Evolutionary conservation across 1,284 basidiomycete species (phyloP).

Genomic region (Irpex sp.): DNA sequence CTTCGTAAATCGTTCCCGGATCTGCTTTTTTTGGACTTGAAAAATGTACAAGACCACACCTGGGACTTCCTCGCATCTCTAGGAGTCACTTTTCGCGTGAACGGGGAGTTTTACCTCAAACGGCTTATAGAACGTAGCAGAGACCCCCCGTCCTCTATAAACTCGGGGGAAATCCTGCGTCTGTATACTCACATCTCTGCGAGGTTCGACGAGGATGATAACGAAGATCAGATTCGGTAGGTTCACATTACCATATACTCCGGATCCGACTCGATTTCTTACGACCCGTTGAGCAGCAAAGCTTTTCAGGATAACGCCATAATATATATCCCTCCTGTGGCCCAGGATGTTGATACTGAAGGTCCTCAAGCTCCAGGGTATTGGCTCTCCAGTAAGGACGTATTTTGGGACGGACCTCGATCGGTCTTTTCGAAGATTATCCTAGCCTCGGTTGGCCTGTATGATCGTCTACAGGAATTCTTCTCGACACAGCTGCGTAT

Average conservation of each 20-base stretch:
- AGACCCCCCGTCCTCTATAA: too few relatives aligned
- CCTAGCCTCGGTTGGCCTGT: neutral
- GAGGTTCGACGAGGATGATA: neutral
- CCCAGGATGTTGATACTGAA: too few relatives aligned
- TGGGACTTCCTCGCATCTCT: neutral
- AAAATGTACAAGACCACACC: neutral
- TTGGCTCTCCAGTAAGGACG: neutral
- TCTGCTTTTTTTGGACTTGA: neutral
- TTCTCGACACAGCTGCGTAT: neutral
- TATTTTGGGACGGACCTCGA: neutral
- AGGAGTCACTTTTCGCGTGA: neutral
- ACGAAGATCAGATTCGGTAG: neutral
- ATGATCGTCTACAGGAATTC: neutral
- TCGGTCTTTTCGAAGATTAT: neutral
- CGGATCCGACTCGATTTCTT: too few relatives aligned
- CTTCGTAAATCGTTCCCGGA: neutral
- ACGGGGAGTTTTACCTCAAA: neutral
- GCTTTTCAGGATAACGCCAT: neutral
- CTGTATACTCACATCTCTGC: neutral
- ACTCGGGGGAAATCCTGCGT: too few relatives aligned
- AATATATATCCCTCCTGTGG: neutral
- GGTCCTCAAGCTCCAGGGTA: too few relatives aligned
- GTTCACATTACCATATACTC: too few relatives aligned
- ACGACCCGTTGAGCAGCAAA: too few relatives aligned
- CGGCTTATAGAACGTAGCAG: neutral